Evolutionary conservation across 805 yeast genomes (phyloP).

Genomic region (Teunomyces pallodes): DNA sequence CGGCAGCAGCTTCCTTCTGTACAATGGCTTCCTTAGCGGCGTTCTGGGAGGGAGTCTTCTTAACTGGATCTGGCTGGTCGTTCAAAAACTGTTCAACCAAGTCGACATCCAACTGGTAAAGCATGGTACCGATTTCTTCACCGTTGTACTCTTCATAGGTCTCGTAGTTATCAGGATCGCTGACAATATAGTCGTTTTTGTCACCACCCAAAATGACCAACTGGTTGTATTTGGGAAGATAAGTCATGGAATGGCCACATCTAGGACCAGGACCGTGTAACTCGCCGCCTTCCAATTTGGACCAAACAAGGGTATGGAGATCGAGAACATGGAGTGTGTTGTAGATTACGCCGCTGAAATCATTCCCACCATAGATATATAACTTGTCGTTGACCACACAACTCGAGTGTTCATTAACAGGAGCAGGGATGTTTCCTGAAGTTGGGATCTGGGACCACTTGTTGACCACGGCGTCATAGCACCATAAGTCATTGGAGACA

Average conservation of each 20-base stretch:
- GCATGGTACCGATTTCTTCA: conserved; percentile 50
- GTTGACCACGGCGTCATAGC: conserved; percentile 66
- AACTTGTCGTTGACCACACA: conserved; percentile 73
- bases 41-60: neutral
- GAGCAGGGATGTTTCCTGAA: conserved; percentile 73
- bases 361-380: conserved; percentile 89
- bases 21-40: conserved; percentile 2
- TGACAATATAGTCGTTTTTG: conserved; percentile 61
- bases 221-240: conserved; percentile 61
- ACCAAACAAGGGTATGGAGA: conserved; percentile 70
- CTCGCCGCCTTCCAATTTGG: conserved; percentile 45
- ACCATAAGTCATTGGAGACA: conserved; percentile 74
- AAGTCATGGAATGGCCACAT: conserved; percentile 88
- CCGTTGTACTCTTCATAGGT: conserved; percentile 53
- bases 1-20: neutral
- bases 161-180: conserved; percentile 47
- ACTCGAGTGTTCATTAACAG: conserved; percentile 90
- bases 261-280: conserved; percentile 71
- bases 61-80: neutral
- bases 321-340: conserved; percentile 73
- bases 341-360: conserved; percentile 64
- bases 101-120: conserved; percentile 61
- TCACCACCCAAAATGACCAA: conserved; percentile 91
- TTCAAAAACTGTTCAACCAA: conserved; percentile 28
- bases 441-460: conserved; percentile 73